These are phyloP conservation scores for Eimeria sp. DNA, from an alignment of 169 alveolate genomes.

Conservation along the genomic window DNA sequence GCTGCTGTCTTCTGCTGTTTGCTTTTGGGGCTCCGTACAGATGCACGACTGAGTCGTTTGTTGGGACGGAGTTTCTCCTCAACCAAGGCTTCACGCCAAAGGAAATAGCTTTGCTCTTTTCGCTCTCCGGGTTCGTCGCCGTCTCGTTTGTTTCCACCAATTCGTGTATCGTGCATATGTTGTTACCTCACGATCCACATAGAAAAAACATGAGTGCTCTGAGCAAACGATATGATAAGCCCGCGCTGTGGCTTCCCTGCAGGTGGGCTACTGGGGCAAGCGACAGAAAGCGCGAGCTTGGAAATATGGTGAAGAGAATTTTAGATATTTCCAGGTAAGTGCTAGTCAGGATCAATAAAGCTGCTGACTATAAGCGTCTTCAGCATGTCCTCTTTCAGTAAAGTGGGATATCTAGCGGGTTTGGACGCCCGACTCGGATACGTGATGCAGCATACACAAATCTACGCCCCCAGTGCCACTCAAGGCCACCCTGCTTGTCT, in stretches of 20 bases:
- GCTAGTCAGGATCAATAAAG: background rate
- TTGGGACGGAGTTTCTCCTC: constrained; percentile 61
- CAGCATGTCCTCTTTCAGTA: background rate
- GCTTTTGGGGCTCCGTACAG: constrained; percentile 48
- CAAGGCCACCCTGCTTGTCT: background rate
- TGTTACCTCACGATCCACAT: background rate
- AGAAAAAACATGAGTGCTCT: background rate
- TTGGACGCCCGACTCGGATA: background rate
- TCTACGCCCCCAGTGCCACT: background rate
- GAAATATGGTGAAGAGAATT: constrained; percentile 65
- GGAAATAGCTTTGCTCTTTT: constrained; percentile 39
- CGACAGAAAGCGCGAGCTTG: constrained; percentile 45
- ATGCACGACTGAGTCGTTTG: constrained; percentile 73
- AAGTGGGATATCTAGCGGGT: background rate
- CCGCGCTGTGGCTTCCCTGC: constrained; percentile 2
- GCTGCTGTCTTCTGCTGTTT: background rate
- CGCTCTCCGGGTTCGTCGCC: constrained; percentile 49
- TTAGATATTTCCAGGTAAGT: constrained; percentile 69
- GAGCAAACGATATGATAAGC: background rate
- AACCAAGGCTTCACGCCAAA: constrained; percentile 42
- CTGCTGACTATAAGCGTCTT: background rate
- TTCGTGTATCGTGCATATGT: background rate
- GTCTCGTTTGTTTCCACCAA: background rate
- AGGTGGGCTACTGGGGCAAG: constrained; percentile 82
- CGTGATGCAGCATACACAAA: background rate